phyloP scores from a whole-genome alignment of 345 rosid species.

The Acer negundo region DNA sequence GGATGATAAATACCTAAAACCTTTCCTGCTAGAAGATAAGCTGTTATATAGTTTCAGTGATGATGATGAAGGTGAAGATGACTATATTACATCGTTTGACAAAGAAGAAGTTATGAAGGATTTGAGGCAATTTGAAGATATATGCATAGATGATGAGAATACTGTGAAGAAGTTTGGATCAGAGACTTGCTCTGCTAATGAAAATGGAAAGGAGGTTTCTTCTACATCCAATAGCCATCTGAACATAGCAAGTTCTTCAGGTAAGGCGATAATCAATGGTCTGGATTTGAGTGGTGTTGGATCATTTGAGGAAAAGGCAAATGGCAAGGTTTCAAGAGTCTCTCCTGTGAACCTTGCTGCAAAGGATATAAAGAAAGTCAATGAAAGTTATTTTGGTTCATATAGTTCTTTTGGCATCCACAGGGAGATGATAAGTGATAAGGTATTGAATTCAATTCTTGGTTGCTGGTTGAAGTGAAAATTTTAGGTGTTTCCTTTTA shows the following conservation, averaged over 20 bases:
- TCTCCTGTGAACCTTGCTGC: slow-evolving; percentile 37
- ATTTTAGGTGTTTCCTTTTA: neutral
- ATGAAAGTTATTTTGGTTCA: slow-evolving; percentile 83
- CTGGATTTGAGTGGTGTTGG: slow-evolving; percentile 21
- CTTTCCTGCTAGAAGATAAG: slow-evolving; percentile 75
- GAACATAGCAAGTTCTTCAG: slow-evolving; percentile 28
- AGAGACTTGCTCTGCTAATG: slow-evolving; percentile 20
- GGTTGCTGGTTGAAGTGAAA: slow-evolving; percentile 4
- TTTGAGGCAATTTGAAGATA: slow-evolving; percentile 45
- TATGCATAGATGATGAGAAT: slow-evolving; percentile 41
- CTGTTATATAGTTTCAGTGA: slow-evolving; percentile 77
- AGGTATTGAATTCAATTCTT: slow-evolving; percentile 46
- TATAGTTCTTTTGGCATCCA: slow-evolving; percentile 91
- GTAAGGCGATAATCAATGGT: slow-evolving; percentile 31
- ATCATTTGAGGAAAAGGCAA: slow-evolving; percentile 18
- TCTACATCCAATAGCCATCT: slow-evolving; percentile 36
- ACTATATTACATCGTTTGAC: slow-evolving; percentile 36
- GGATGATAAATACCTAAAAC: slow-evolving; percentile 70
- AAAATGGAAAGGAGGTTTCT: slow-evolving; percentile 33
- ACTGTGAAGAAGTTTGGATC: slow-evolving; percentile 27
- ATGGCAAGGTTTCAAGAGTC: slow-evolving; percentile 32
- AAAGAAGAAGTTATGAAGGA: slow-evolving; percentile 51
- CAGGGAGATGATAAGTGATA: slow-evolving; percentile 86
- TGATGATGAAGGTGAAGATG: slow-evolving; percentile 74
- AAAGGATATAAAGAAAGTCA: slow-evolving; percentile 58